phyloP scores from a whole-genome alignment of 345 rosid species.

The Aurinia saxatilis region DNA sequence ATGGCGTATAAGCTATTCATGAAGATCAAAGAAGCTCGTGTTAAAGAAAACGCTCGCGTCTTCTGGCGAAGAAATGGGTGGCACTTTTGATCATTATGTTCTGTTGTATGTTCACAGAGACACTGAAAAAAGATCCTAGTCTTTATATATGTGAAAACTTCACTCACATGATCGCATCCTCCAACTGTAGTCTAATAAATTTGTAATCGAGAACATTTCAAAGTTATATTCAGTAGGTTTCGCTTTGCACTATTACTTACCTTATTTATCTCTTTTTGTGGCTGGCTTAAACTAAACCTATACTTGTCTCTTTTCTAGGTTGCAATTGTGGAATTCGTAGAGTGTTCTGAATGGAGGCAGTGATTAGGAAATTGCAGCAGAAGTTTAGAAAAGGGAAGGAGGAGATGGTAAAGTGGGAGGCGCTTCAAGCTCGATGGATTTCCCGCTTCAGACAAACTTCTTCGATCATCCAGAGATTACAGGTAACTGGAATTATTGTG shows the following conservation, averaged over 20 bases:
- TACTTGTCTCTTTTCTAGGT: constrained; percentile 10
- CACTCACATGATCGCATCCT: not conserved
- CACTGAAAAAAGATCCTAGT: not conserved
- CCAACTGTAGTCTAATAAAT: not conserved
- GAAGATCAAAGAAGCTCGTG: constrained; percentile 68
- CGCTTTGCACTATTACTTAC: not conserved
- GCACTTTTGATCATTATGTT: constrained; percentile 58
- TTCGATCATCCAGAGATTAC: constrained; percentile 62
- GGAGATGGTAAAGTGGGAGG: constrained; percentile 61
- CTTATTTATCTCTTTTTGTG: not conserved
- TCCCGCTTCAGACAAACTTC: constrained; percentile 60
- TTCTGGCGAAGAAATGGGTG: constrained; percentile 85
- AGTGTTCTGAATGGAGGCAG: constrained; percentile 48
- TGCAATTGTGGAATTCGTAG: not conserved
- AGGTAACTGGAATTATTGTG: constrained; percentile 23
- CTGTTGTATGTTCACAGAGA: not conserved
- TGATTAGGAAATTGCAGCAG: constrained; percentile 65
- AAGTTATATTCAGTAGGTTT: not conserved
- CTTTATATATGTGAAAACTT: not conserved
- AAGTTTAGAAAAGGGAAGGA: constrained; percentile 50
- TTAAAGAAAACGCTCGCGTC: constrained; percentile 54
- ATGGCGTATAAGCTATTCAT: constrained; percentile 69
- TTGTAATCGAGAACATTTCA: not conserved
- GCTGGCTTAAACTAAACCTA: not conserved
- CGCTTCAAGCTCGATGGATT: constrained; percentile 51